A percentile compares a stretch with the other conserved stretches of the same genome.
Conservation (phyloP, 1,284 basidiomycete species). For the Ceratobasidium sp. region DNA sequence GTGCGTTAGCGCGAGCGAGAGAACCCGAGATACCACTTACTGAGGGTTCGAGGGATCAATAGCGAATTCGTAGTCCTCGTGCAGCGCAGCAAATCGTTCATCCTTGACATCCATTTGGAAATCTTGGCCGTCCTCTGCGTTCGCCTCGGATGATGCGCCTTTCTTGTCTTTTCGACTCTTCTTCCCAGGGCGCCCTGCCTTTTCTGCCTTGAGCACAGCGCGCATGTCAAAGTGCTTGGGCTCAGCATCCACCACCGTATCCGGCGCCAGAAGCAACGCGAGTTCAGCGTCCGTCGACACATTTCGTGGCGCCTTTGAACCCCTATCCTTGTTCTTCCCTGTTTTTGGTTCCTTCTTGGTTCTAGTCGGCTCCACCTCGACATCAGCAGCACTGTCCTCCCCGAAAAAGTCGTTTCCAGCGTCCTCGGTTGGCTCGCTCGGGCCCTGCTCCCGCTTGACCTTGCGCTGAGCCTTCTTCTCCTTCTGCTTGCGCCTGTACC, state of each 20-base stretch:
- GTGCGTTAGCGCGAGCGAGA: conserved; percentile 12
- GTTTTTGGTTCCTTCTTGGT: conserved; percentile 53
- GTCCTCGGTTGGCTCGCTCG: conserved; percentile 52
- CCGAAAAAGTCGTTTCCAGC: conserved; percentile 46
- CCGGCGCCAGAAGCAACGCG: conserved; percentile 69
- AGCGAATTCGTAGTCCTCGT: conserved; percentile 92
- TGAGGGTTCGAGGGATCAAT: conserved; percentile 96
- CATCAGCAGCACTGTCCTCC: conserved; percentile 54
- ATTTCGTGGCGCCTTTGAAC: conserved; percentile 45
- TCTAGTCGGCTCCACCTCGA: conserved; percentile 48
- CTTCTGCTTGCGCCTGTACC: conserved; percentile 85
- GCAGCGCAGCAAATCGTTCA: conserved; percentile 85
- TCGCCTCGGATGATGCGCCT: conserved; percentile 65
- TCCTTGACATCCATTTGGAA: conserved; percentile 91
- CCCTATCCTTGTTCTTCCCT: conserved; percentile 51
- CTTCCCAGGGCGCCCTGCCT: conserved; percentile 55
- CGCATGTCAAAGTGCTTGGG: conserved; percentile 92
- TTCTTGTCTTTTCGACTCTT: conserved; percentile 59
- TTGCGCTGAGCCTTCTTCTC: conserved; percentile 82
- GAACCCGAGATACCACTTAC: conserved; percentile 62
- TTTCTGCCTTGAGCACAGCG: conserved; percentile 88
- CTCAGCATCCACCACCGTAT: conserved; percentile 58
- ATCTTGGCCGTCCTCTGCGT: conserved; percentile 70
- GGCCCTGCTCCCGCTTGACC: conserved; percentile 57
- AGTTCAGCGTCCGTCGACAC: conserved; percentile 69